Evolutionary conservation across 345 rosid genomes (phyloP).

Genomic region (Iberis pinnata): DNA sequence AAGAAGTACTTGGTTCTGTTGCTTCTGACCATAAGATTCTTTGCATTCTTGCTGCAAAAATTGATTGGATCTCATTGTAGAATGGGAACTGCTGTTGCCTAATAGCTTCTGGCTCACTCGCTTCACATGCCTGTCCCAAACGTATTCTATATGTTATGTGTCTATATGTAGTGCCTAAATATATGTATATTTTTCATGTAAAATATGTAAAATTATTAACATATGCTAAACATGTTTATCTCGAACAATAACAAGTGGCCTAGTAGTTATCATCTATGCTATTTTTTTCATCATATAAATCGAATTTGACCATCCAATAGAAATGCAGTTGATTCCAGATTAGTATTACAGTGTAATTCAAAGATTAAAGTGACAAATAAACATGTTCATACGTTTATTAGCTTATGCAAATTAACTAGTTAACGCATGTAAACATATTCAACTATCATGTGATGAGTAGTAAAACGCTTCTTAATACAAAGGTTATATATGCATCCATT

Average conservation of each 20-base stretch:
- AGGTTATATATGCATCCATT: slow-evolving; percentile 14
- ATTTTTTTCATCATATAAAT: too few species aligned
- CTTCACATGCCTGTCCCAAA: slow-evolving; percentile 62
- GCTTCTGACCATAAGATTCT: slow-evolving; percentile 73
- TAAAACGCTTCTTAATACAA: slow-evolving; percentile 14
- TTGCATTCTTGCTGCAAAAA: slow-evolving; percentile 62
- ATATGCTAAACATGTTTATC: background rate
- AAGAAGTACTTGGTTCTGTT: slow-evolving; percentile 56
- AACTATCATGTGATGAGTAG: slow-evolving; percentile 1
- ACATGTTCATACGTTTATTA: background rate
- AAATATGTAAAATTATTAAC: background rate
- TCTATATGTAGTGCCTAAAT: too few species aligned
- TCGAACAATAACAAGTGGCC: too few species aligned
- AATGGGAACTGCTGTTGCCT: slow-evolving; percentile 84
- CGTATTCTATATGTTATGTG: background rate
- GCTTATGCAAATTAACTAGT: background rate
- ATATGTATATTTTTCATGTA: background rate
- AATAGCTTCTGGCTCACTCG: slow-evolving; percentile 59
- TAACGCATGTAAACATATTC: slow-evolving; percentile 1
- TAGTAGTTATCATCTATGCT: too few species aligned
- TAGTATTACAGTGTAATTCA: too few species aligned
- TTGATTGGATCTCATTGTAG: slow-evolving; percentile 66
- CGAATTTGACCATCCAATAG: too few species aligned
- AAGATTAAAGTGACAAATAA: too few species aligned
- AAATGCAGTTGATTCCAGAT: too few species aligned